Base-by-base conservation (phyloP, 345 rosid genomes). In the Gossypium sturtianum region DNA sequence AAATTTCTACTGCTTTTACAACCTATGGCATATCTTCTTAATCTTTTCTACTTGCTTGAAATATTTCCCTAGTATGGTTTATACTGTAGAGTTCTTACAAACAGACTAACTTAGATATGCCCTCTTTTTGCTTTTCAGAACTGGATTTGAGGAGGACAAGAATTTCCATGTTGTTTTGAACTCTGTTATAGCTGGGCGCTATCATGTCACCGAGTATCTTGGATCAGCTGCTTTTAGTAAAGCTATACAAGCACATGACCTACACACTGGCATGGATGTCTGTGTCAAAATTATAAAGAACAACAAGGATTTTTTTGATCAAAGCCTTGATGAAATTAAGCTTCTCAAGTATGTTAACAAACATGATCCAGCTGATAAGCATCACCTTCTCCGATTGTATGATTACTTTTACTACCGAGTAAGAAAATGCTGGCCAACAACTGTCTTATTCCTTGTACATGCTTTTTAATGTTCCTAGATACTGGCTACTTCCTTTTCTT, bases 101-200 rank as follows among this genome's bases (percentile, higher is more conserved):
- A 71, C 69, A 63, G 41, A 41, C 71, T 65, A 52, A 23, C 56
- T 77, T 66, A 67, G 66, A 48, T 74, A 67, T 76, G 56, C 62
- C 17, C 66, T 75, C 62, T 45, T 78, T 73, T 75, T 71, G 61
- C 73, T 77, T 38, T 70, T 80, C 95, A 96, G 99, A 81, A 96
- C 99, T 83, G 99, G 99, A 77, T 96, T 96, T 79, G 98, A 96
- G 88, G 99, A 96, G 88, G 99, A 96, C 85, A 96, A 96, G 87
- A 96, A 93, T 82, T 96, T 96, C 74, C 93, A 93, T 76, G 99
- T 93, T 76, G 97, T 93, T 75, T 72, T 96, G 64, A 96, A 96
- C 80, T 96, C 98, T 64, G 97, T 96, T 17, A 82, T 96, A 59
- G 97, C 99, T 75, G 98, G 99, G 74, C 91, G 97, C 43, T 96